A percentile compares a stretch with the other conserved stretches of the same genome.
These are phyloP conservation scores for Mycena galopus DNA, from an alignment of 768 basidiomycete genomes.

Conservation along the genomic window DNA sequence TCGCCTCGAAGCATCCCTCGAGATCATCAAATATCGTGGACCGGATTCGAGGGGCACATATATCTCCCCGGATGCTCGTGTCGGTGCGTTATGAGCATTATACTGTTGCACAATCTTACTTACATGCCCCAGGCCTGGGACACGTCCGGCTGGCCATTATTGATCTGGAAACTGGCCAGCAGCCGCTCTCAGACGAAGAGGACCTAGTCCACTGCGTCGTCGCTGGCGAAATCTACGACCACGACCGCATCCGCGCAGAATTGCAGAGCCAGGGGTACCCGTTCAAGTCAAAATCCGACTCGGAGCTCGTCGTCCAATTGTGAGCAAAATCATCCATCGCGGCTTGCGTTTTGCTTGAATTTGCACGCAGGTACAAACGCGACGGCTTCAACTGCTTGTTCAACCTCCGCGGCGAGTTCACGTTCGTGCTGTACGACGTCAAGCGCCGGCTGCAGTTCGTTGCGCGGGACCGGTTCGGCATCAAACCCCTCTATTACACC, in stretches of 20 bases:
- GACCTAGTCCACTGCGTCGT: slow-evolving; percentile 30
- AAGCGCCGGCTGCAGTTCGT: neutral
- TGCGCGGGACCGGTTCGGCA: slow-evolving; percentile 4
- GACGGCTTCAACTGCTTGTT: neutral
- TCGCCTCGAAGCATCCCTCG: slow-evolving; percentile 8
- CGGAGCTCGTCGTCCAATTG: neutral
- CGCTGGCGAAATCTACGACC: too few relatives aligned
- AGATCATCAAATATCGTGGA: slow-evolving; percentile 21
- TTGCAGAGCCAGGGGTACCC: neutral
- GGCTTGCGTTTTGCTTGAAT: neutral
- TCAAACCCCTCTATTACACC: too few relatives aligned
- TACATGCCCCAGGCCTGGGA: neutral
- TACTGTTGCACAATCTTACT: neutral
- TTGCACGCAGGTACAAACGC: neutral
- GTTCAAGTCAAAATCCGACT: slow-evolving; percentile 1
- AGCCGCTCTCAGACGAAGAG: slow-evolving; percentile 1
- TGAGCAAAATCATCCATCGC: neutral
- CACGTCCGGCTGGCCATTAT: neutral
- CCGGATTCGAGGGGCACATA: slow-evolving; percentile 25
- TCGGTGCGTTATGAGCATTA: slow-evolving; percentile 7
- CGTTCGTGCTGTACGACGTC: neutral
- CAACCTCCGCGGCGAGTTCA: neutral
- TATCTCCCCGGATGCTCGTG: slow-evolving; percentile 21
- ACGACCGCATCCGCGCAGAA: slow-evolving; percentile 6
- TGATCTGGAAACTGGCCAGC: neutral